Base-by-base conservation (phyloP, 176 grass and related monocot genomes). In the Saccharum spontaneum region DNA sequence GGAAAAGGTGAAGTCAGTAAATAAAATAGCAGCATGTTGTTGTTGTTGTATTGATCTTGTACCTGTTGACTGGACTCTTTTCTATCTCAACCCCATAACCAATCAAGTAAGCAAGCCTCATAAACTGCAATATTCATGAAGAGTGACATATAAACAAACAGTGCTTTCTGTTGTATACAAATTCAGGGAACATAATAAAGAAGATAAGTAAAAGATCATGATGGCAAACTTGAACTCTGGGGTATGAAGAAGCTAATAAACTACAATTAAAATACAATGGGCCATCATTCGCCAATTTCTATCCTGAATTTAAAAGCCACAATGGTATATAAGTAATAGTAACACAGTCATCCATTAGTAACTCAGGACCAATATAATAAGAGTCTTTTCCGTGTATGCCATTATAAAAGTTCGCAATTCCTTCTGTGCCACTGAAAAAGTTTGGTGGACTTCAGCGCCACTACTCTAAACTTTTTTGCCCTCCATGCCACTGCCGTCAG, bases 81-180 rank as follows among this genome's bases (percentile, higher is more conserved):
- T 99, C 97, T 76, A 99, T 97, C 87, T 91, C 97, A 86, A 89
- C 84, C 66, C 94, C 97, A 86, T 94, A 99, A 73, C 97, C 97
- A 67, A 99, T 92, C 85, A 99, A 89, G 92, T 94, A 99, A 79
- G 97, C 97, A 85, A 99, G 91, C 80, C 97, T 94, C 97, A 99
- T 92, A 84, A 97, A 92, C 97, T 99, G 89, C 23, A 49, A 89
- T 50, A 82, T 82, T 36, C 77, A 88, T 77, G 46, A 88, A 87
- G 30, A 71, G 34, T 66, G 75, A 41, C 18, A 79, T 72, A 80
- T 52, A 88, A 87, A 33, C 28, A 57, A 46, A 73, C 17, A 80
- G 16, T 65, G 39, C 31, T 78, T 18, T 45, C 69, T n/a, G 34
- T 7, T 67, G 75, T 79, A 46, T 76, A 67, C 37, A 90, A 80